Evolutionary conservation across 2,329 filamentous ascomycete genomes (phyloP), one percentile per base, ranked within the genome.

Genomic region (Ascochyta koolunga): DNA sequence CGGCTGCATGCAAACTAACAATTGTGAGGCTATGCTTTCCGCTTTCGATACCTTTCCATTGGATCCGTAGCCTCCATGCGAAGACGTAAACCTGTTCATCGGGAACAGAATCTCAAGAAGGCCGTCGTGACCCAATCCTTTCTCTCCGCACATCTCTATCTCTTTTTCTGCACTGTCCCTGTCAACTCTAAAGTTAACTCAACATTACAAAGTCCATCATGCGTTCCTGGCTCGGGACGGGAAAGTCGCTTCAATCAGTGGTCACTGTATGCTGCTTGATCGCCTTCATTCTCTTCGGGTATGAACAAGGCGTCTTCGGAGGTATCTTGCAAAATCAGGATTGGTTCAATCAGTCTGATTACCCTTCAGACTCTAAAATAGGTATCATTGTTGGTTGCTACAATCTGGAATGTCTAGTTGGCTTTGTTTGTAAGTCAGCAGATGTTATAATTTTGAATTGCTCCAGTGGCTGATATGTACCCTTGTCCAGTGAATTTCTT

Each of bases 231-330:
- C 19, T 33, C 4, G 41, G 41, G n/a, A 33, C 18, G 3, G 60
- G 60, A 21, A 48, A 41, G 22, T 50, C 54, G 19, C 33, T 62
- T 25, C 42, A 53, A 19, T 42, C 42, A 6, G 58, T 51, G 6
- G 57, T 62, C n/a, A 29, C 40, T n/a, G 39, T 50, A 25, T 58
- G 54, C 46, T 61, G 61, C 44, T 41, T 60, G 22, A 32, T 49
- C 2, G 61, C 59, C 4, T 64, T 64, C 49, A 24, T 62, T 74
- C 75, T 54, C 33, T 62, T 60, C 27, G 57, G 59, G 11, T 82
- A 82, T 38, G 80, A 82, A 25, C 79, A 82, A 59, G 79, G 79
- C 36, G 78, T 80, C 0, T 80, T 81, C 56, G 75, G 77, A 2
- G 78, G 78, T 10, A 78, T 82, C 15, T 69, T 82, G 9, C 74